Base-by-base conservation (phyloP, 192 early-diverging fungal genomes). In the Backusella tuberculispora region DNA sequence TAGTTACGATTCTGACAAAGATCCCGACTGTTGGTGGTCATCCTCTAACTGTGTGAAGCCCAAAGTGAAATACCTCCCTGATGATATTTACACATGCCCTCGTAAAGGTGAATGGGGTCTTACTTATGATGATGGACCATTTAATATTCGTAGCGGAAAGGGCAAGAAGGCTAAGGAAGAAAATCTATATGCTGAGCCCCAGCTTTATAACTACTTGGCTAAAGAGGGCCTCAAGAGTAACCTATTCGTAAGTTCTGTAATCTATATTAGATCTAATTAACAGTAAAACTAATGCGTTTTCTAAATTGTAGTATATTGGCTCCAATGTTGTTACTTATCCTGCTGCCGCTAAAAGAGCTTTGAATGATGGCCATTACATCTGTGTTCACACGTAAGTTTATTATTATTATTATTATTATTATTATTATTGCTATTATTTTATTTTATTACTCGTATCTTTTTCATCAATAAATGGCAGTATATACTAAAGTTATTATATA, bases 361-460 rank as follows among this genome's bases (percentile, higher is more conserved):
- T 80, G 12, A 37, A 34, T 37, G 66, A 72, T 42, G 88, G 91
- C n/a, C 88, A 92, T 69, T 78, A 85, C 47, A 64, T 92, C 42
- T 85, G 81, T 34, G 83, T 83, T 26, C 90, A 73, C 29, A 90
- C 9, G 53, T 60, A 24, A 1, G 26, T 60, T 12, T 73, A 1
- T 34, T 1, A 1, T 34, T 34, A 0, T 34, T 34, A 0, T 34
- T 34, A 34, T 34, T 34, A 1, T 34, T 1, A 1, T 34, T 34
- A 0, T 34, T 34, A 0, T 34, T 34, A 34, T 34, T 34, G n/a
- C n/a, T n/a, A n/a, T 34, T 34, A 34, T 34, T 34, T 34, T 34
- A 34, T 34, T 34, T 34, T 34, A 34, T 34, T 24, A 5, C 4
- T 4, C 29, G 29, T 34, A 34, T 10, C 2, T 24, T 60, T 60